Percentiles rank a stretch among this genome's conserved stretches.
phyloP scores from a whole-genome alignment of 495 filamentous ascomycete genomes.

The Daldinia vernicosa region DNA sequence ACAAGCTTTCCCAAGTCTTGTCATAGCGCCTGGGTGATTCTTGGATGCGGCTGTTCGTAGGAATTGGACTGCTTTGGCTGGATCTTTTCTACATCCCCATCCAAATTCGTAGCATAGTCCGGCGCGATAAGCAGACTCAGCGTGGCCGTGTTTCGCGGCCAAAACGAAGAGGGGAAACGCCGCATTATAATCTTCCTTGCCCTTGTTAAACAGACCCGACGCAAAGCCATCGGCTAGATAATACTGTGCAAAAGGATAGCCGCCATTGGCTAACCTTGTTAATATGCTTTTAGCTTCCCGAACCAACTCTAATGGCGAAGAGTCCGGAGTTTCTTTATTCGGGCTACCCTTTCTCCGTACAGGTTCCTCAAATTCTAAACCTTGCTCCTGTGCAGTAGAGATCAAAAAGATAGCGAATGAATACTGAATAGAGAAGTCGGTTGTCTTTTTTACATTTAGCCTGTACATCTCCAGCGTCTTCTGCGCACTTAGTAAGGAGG shows the following conservation, averaged over 20 bases:
- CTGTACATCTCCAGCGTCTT: constrained; percentile 98
- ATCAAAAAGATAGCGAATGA: constrained; percentile 96
- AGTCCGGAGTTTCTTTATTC: constrained; percentile 56
- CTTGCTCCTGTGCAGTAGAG: constrained; percentile 77
- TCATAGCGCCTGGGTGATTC: constrained; percentile 93
- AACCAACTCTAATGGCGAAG: constrained; percentile 71
- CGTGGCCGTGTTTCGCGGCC: constrained; percentile 96
- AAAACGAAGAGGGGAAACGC: constrained; percentile 92
- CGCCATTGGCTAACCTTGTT: constrained; percentile 81
- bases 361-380: constrained; percentile 52
- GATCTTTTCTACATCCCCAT: constrained; percentile 91
- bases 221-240: constrained; percentile 94
- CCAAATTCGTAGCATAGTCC: constrained; percentile 98
- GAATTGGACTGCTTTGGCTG: constrained; percentile 90
- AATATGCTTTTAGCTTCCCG: constrained; percentile 90
- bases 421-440: constrained; percentile 86
- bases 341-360: constrained; percentile 54
- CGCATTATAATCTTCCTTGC: constrained; percentile 85
- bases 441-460: constrained; percentile 94
- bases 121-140: constrained; percentile 93
- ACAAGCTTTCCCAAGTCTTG: constrained; percentile 89
- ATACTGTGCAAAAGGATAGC: constrained; percentile 97
- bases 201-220: constrained; percentile 93
- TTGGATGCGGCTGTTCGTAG: constrained; percentile 90
- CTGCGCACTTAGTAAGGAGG: constrained; percentile 85